These are phyloP conservation scores for Lentinula guzmanii DNA, from an alignment of 768 basidiomycete species.

Conservation along the genomic window DNA sequence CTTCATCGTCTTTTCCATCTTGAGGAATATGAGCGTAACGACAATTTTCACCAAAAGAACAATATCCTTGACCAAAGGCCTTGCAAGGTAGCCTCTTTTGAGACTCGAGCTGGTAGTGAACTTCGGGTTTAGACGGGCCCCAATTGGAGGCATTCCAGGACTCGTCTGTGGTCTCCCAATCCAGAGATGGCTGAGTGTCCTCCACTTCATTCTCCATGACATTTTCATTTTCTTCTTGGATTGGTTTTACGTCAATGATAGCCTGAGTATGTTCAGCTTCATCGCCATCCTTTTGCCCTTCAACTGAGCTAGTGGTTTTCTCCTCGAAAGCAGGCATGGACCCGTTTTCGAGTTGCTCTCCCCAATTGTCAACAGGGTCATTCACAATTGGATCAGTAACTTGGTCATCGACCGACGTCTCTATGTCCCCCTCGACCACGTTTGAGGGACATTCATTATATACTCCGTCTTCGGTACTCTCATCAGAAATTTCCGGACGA, in stretches of 20 bases:
- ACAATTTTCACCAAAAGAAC: constrained; percentile 22
- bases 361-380: too few relatives aligned
- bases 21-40: constrained; percentile 20
- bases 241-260: not conserved
- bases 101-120: not conserved
- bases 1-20: constrained; percentile 6
- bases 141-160: not conserved
- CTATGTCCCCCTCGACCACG: too few relatives aligned
- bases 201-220: not conserved
- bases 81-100: constrained; percentile 22
- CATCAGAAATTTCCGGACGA: too few relatives aligned
- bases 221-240: not conserved
- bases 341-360: too few relatives aligned
- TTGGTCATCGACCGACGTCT: too few relatives aligned
- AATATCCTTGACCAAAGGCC: constrained; percentile 29
- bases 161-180: not conserved
- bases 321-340: too few relatives aligned
- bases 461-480: too few relatives aligned
- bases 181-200: not conserved
- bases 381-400: too few relatives aligned
- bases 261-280: too few relatives aligned
- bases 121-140: not conserved
- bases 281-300: not conserved
- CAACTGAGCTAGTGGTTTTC: not conserved
- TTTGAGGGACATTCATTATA: too few relatives aligned